Conservation (phyloP, 1,284 basidiomycete species). For the Cutaneotrichosporon sp. region DNA sequence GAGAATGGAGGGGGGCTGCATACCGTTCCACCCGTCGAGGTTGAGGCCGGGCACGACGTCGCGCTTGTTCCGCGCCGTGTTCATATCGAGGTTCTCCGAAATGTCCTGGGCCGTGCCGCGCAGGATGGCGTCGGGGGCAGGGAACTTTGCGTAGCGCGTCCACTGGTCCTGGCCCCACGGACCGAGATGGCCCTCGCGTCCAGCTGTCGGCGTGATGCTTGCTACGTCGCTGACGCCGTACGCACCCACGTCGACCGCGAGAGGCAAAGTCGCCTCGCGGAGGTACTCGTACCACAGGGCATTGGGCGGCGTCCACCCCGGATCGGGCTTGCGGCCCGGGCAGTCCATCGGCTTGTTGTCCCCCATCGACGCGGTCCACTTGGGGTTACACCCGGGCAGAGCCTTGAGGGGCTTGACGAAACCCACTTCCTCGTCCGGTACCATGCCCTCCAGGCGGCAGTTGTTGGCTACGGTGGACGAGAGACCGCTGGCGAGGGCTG, state of each 20-base stretch:
- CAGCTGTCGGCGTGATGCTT: not conserved
- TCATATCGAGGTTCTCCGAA: not conserved
- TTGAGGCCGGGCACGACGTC: not conserved
- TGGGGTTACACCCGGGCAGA: constrained; percentile 15
- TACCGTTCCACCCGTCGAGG: not conserved
- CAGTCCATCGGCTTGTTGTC: constrained; percentile 10
- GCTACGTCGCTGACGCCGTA: not conserved
- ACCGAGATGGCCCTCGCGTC: not conserved
- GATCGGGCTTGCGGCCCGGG: constrained; percentile 1
- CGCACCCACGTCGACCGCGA: not conserved
- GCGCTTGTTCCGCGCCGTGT: not conserved
- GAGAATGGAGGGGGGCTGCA: not conserved
- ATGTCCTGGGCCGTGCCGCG: constrained; percentile 1
- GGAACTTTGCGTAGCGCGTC: not conserved
- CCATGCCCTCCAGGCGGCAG: constrained; percentile 11
- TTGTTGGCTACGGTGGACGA: not conserved
- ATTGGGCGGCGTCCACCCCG: constrained; percentile 9
- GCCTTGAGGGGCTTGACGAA: constrained; percentile 4
- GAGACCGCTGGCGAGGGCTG: not conserved
- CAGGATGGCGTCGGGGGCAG: not conserved
- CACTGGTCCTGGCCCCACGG: not conserved
- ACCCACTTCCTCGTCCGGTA: constrained; percentile 16
- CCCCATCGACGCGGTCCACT: constrained; percentile 8
- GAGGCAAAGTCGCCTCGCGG: not conserved
- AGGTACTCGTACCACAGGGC: not conserved